Evolutionary conservation across 2,329 filamentous ascomycete species (phyloP), one percentile per base, ranked within the genome.

Genomic region (Neobulgaria alba): DNA sequence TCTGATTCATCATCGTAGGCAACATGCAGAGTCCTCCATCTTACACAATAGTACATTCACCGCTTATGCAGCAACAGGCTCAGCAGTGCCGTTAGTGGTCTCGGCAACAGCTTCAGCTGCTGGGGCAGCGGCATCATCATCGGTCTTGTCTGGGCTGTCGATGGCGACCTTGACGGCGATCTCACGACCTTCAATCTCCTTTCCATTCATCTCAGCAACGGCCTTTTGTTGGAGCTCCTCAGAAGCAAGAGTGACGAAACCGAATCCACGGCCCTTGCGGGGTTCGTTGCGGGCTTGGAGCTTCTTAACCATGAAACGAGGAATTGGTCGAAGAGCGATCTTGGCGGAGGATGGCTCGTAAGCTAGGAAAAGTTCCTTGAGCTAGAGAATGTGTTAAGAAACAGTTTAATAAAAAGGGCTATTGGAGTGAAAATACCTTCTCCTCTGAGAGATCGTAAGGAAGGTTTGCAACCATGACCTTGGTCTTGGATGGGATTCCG

Each of bases 251-350:
- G 88, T 96, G 50, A 98, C 92, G 66, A 98, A 98, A 54, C 92
- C 92, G 65, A 98, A 98, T 54, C 92, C 92, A 73, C 92, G 92
- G 48, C 92, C 92, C 82, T 98, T 98, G 73, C 92, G 92, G 59
- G 90, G 82, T 73, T 98, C 92, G 62, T 89, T 89, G 63, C 92
- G 90, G 60, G 90, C 89, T 72, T 95, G 89, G 49, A 98, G 86
- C 79, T 98, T 98, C 83, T 95, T 95, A 71, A 98, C 92, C 92
- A 98, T 98, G 75, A 96, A 98, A 60, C 90, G 89, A 56, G 92
- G 92, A 56, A 98, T 98, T 38, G 92, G 92, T 59, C 92, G 90
- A 57, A 98, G 86, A 54, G 92, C 92, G 61, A 98, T 96, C 80
- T 96, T 98, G 66, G 92, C 90, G 52, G 88, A 93, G 56, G 83